These are phyloP conservation scores for Alectoria sarmentosa DNA, from an alignment of 495 filamentous ascomycete species.

Conservation along the genomic window DNA sequence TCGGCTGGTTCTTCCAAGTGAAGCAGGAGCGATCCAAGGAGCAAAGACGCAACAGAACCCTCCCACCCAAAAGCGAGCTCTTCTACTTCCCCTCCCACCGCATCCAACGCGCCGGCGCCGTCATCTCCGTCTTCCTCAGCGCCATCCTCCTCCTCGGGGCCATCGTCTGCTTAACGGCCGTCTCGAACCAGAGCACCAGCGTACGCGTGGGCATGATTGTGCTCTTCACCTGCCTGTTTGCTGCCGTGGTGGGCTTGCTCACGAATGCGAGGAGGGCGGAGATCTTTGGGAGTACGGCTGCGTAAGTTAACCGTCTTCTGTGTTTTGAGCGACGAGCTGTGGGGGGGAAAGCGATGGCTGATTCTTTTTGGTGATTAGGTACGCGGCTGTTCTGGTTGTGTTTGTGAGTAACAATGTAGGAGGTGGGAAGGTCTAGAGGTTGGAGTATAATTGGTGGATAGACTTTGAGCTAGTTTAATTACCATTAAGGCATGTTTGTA, in stretches of 20 bases:
- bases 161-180: slow-evolving; percentile 25
- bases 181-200: slow-evolving; percentile 8
- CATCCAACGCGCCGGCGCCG: slow-evolving; percentile 16
- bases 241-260: slow-evolving; percentile 27
- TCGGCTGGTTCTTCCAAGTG: slow-evolving; percentile 19
- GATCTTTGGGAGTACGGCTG: slow-evolving; percentile 31
- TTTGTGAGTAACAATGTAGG: slow-evolving; percentile 22
- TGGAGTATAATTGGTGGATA: no score
- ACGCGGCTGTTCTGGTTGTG: slow-evolving; percentile 27
- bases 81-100: slow-evolving; percentile 21
- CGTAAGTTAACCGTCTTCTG: slow-evolving; percentile 24
- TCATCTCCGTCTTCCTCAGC: slow-evolving; percentile 23
- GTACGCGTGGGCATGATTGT: slow-evolving; percentile 28
- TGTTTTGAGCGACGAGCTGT: no score
- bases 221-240: slow-evolving; percentile 30
- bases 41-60: neutral
- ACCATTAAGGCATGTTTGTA: neutral
- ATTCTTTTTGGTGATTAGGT: slow-evolving; percentile 12
- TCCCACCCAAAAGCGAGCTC: neutral
- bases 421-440: neutral
- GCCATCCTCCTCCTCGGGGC: slow-evolving; percentile 29
- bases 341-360: neutral
- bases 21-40: neutral
- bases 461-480: no score
- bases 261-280: slow-evolving; percentile 32